Conservation (phyloP, 169 alveolate species). For the Plasmodium blacklocki region DNA sequence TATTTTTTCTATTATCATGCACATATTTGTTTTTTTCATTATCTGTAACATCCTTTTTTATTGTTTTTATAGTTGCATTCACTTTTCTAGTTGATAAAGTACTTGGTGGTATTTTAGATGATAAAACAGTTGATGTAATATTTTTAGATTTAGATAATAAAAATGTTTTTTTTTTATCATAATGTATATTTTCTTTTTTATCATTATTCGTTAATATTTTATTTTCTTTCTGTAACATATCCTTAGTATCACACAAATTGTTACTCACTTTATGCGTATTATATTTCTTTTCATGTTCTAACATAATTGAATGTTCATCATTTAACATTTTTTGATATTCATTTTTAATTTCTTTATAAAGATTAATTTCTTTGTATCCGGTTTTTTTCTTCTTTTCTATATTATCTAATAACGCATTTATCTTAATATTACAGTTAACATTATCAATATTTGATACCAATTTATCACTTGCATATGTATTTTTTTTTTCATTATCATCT, state of each 20-base stretch:
- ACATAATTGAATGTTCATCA: not conserved
- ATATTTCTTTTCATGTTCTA: not conserved
- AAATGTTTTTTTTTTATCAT: not conserved
- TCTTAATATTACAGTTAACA: not conserved
- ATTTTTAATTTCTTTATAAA: constrained; percentile 14
- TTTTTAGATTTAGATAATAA: not conserved
- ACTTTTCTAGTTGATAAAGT: not conserved
- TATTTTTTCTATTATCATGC: not conserved
- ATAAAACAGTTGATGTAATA: constrained; percentile 10
- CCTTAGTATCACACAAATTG: not conserved
- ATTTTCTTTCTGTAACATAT: too few relatives aligned
- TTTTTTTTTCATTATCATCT: too few relatives aligned
- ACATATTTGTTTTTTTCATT: not conserved
- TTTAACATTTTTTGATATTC: constrained; percentile 12
- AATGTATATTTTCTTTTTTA: too few relatives aligned
- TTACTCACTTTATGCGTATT: not conserved
- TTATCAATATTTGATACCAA: not conserved
- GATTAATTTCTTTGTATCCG: not conserved
- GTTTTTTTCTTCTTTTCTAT: not conserved
- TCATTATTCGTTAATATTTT: too few relatives aligned
- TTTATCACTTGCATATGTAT: too few relatives aligned
- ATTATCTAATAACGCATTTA: not conserved
- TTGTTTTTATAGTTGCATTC: constrained; percentile 15
- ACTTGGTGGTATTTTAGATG: constrained; percentile 11
- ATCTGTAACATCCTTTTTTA: constrained; percentile 21